These are phyloP conservation scores for Smithsoniella earleae DNA, from an alignment of 163 green algal species.

Conservation along the genomic window DNA sequence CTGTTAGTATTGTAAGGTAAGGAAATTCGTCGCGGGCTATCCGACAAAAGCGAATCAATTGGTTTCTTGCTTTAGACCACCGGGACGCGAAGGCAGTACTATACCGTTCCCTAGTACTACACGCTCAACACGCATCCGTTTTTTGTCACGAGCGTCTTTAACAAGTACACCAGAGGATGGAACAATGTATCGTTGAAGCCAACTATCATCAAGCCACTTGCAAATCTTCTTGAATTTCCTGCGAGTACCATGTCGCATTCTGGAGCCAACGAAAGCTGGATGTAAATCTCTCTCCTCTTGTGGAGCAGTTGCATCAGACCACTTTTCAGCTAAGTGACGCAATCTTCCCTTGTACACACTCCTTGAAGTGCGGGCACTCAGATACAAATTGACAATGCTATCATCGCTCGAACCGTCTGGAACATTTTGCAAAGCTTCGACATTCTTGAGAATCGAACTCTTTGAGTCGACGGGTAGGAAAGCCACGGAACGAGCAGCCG, in stretches of 20 bases:
- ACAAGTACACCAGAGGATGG: background rate
- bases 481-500: background rate
- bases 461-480: background rate
- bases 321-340: background rate
- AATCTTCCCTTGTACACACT: too few species aligned
- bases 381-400: background rate
- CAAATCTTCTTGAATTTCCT: constrained; percentile 14
- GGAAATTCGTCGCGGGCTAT: too few species aligned
- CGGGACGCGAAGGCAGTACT: too few species aligned
- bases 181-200: background rate
- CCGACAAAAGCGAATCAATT: too few species aligned
- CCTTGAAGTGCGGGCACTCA: background rate
- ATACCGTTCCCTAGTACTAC: constrained; percentile 28
- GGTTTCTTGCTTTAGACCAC: too few species aligned
- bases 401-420: background rate
- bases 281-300: background rate
- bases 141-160: too few species aligned
- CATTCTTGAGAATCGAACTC: background rate
- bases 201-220: constrained; percentile 26
- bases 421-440: background rate
- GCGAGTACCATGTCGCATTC: too few species aligned
- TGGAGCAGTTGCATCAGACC: background rate
- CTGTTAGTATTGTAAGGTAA: too few species aligned
- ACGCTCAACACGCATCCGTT: too few species aligned
- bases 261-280: background rate